Evolutionary conservation across 2,329 filamentous ascomycete species (phyloP).

Genomic region (Curvularia eragrostidis): DNA sequence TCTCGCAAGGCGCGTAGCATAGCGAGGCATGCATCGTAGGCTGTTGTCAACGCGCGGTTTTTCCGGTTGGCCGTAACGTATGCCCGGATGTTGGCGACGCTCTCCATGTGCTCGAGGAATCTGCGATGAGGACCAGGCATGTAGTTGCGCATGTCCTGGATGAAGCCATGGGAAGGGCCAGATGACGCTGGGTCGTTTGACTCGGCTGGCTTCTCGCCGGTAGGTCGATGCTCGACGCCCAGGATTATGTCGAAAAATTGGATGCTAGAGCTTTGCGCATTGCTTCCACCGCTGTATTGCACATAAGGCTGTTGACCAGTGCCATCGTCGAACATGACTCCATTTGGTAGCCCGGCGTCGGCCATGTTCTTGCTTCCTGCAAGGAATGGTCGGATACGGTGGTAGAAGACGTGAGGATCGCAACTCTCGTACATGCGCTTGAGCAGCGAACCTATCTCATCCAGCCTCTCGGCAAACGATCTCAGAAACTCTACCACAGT

Average conservation of each 20-base stretch:
- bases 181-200: slow-evolving; percentile 52
- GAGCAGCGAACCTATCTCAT: slow-evolving; percentile 80
- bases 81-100: slow-evolving; percentile 83
- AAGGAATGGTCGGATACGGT: slow-evolving; percentile 93
- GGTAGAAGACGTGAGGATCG: slow-evolving; percentile 92
- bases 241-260: slow-evolving; percentile 96
- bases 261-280: slow-evolving; percentile 94
- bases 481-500: slow-evolving; percentile 79
- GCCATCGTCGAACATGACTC: slow-evolving; percentile 86
- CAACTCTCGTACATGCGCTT: slow-evolving; percentile 95
- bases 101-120: slow-evolving; percentile 81
- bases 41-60: slow-evolving; percentile 73
- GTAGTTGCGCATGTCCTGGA: slow-evolving; percentile 94
- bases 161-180: slow-evolving; percentile 80
- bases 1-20: slow-evolving; percentile 82
- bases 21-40: slow-evolving; percentile 89
- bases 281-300: slow-evolving; percentile 92
- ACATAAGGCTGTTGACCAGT: slow-evolving; percentile 71
- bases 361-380: slow-evolving; percentile 98
- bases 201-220: slow-evolving; percentile 69
- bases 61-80: slow-evolving; percentile 71
- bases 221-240: slow-evolving; percentile 87
- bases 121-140: slow-evolving; percentile 94
- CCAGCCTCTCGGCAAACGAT: slow-evolving; percentile 83
- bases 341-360: slow-evolving; percentile 86